A percentile compares a stretch with the other conserved stretches of the same genome.
Conservation (phyloP, 192 early-diverging fungal genomes). For the Dimargaris xerosporica region DNA sequence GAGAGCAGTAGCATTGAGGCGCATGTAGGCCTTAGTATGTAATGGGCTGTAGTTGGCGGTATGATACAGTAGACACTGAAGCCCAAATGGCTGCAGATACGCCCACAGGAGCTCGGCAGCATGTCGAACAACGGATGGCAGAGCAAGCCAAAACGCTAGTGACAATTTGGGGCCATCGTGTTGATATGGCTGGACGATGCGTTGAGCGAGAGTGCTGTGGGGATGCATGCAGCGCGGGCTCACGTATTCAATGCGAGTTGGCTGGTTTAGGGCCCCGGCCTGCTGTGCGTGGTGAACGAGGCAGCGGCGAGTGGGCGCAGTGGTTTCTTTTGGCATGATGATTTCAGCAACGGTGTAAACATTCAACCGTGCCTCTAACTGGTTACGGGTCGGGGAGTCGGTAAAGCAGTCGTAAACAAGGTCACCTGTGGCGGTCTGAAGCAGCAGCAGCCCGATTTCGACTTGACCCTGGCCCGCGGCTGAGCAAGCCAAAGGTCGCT, state of each 20-base stretch:
- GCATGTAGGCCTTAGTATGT: conserved; percentile 37
- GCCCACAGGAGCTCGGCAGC: conserved; percentile 37
- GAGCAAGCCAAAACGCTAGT: conserved; percentile 10
- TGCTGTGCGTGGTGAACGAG: conserved; percentile 16
- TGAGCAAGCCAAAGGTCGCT: too few relatives aligned
- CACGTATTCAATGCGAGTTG: neutral
- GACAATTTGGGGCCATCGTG: conserved; percentile 16
- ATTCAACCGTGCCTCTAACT: conserved; percentile 50
- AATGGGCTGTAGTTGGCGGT: conserved; percentile 47
- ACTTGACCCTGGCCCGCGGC: too few relatives aligned
- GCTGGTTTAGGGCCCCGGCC: neutral
- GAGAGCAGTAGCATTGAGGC: conserved; percentile 50
- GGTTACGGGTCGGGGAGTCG: conserved; percentile 41
- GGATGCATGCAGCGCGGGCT: neutral
- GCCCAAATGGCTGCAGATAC: conserved; percentile 46
- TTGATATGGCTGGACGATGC: conserved; percentile 13
- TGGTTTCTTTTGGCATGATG: conserved; percentile 32
- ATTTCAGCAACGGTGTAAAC: conserved; percentile 53
- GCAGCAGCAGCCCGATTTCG: conserved; percentile 32
- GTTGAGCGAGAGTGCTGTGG: neutral
- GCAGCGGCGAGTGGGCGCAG: conserved; percentile 38
- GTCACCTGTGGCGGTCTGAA: conserved; percentile 49
- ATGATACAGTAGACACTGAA: conserved; percentile 35
- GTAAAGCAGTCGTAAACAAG: conserved; percentile 56
- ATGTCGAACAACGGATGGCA: conserved; percentile 18